Evolutionary conservation across 805 yeast species (phyloP), one percentile per base, ranked within the genome.

Genomic region (Dipodascus geniculatus): DNA sequence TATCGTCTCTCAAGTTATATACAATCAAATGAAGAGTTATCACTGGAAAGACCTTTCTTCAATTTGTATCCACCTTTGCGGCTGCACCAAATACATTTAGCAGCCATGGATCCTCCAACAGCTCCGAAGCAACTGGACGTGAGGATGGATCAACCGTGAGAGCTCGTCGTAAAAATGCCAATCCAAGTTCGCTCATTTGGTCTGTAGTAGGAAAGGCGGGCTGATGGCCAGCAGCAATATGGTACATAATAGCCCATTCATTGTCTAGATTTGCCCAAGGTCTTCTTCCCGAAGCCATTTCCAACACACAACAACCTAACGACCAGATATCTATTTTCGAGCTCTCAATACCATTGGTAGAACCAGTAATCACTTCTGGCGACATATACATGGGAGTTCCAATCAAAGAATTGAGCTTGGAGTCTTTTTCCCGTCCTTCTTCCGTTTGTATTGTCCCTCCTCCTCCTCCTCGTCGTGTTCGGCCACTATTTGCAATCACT

Each of bases 341-440:
- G 1, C 90, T 90, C 58, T 75, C 78, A 54, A 74, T 72, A 33
- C 83, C 84, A 1, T 76, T 64, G 0, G 75, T 68, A 3, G 78
- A 74, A 1, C 97, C 97, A 1, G 93, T 87, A 55, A 93, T 87
- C 0, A 87, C 86, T 63, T 93, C 99, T 0, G 99, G 99, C 0
- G 98, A 88, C 98, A 93, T 91, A 70, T 93, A 93, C 97, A 91
- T 93, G 16, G 98, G 98, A 0, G 99, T 93, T 44, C 99, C 99
- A 1, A 95, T 82, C 73, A 85, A 75, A 28, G 78, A 72, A 55
- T 71, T 74, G 56, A 68, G 60, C 53, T 69, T 72, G 52, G 68
- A 62, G 16, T 57, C 55, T 28, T 28, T 28, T 28, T 28, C 33
- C 6, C 6, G 9, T n/a, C 8, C 20, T 38, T 3, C 4, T 14